Base-by-base conservation (phyloP, 768 basidiomycete genomes). In the Glaciozyma antarctica region DNA sequence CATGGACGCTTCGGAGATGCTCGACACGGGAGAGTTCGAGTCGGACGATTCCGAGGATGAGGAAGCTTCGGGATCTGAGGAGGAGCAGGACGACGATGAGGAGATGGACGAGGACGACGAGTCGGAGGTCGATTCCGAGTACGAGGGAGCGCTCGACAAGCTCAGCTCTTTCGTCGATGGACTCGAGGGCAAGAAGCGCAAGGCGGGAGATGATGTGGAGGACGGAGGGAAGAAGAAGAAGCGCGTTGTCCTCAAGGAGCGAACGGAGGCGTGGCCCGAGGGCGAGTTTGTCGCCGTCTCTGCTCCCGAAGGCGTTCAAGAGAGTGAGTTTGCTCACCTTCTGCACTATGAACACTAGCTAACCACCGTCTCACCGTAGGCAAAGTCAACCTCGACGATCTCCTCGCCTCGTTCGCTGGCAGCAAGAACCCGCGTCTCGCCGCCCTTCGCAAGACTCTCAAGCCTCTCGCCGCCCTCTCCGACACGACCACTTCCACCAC, bases 201-300 rank as follows among this genome's bases (percentile, higher is more conserved):
- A 81, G 1, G 76, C 77, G n/a, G 78, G 79, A 17, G 82, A 79
- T 15, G 77, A 75, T 12, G 76, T 75, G 1, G 68, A 60, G 9
- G 70, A 73, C 3, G 73, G 70, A 74, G 76, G 21, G 77, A 87
- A 86, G 74, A 70, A 68, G 64, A 77, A 77, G 73, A 77, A 76
- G 71, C 80, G 86, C 52, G 83, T 88, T 15, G 77, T 83, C 1
- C 73, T 90, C 59, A 78, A 81, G 62, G 90, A 91, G 72, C 82
- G 82, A 58, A 90, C 86, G 3, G 86, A 88, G 72, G 83, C 85
- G 34, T 90, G 88, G 9, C 81, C 81, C 38, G 91, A 92, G 74
- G 85, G 84, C 71, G 90, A 91, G 73, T 93, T 91, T 73, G 83
- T 75, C 5, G 70, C 72, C 0, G 65, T 77, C 30, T 63, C 66